Evolutionary conservation across 2,329 filamentous ascomycete genomes (phyloP), one percentile per base, ranked within the genome.

Genomic region (Aspergillus sp.): DNA sequence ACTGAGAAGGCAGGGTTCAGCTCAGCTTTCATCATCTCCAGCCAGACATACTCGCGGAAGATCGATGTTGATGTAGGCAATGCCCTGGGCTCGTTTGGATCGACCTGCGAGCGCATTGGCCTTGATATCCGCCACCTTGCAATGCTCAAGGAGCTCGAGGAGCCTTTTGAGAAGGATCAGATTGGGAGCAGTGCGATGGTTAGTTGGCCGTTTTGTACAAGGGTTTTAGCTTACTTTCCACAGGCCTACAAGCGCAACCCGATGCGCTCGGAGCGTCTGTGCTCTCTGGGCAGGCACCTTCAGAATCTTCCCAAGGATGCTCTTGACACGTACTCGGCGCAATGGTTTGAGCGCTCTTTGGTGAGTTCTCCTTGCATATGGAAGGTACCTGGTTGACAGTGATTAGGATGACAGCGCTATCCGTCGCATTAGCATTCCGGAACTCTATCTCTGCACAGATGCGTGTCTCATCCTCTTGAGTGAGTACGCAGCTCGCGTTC

Each of bases 41-140:
- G 75, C 13, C 82, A 88, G 53, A 83, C 79, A 5, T 83, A 83
- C 62, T 78, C 81, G 4, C 75, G 85, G 41, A 91, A 91, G 63
- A 79, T 94, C 34, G 86, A 95, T 54, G 68, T 83, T 25, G 70
- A 80, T 35, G 69, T 94, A n/a, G 73, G 79, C 48, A 88, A 91
- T 52, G 84, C 82, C n/a, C 67, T 94, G 20, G 71, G 74, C 19
- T 83, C 78, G 1, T 77, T 94, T 32, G 86, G 83, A 15, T 72
- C 84, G n/a, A 85, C 84, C 0, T 82, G 77, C 30, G 74, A 84
- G 52, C 75, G 80, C 38, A 88, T 93, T 39, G 74, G 75, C 30
- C 71, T 72, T 29, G 82, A 89, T 48, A 82, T 91, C 44, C 71
- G 82, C 30, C 79, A 84, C 52, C 66, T 89, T 29, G 80, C 80